Evolutionary conservation across 1,284 basidiomycete species (phyloP).

Genomic region (Waitea zeae): DNA sequence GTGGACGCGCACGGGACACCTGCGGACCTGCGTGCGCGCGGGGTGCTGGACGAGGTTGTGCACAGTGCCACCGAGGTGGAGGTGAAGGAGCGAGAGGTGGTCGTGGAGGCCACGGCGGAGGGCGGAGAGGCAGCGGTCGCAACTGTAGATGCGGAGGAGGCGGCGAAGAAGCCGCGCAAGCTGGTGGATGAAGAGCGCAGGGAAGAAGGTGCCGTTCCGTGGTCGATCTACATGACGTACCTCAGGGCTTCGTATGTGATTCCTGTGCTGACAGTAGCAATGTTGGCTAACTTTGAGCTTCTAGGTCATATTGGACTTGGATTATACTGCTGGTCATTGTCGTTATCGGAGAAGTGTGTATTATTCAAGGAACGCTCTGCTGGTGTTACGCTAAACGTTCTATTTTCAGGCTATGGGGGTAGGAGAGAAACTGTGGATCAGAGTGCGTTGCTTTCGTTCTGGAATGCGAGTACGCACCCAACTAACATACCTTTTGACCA

Average conservation of each 20-base stretch:
- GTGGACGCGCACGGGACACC: conserved; percentile 53
- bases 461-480: background rate
- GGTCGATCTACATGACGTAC: conserved; percentile 66
- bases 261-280: no score
- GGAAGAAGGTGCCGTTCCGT: conserved; percentile 61
- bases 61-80: conserved; percentile 25
- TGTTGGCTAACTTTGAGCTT: no score
- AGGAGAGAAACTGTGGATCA: conserved; percentile 60
- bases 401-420: conserved; percentile 23
- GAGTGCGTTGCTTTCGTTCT: conserved; percentile 20
- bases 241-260: conserved; percentile 47
- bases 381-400: background rate
- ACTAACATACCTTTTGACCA: conserved; percentile 8
- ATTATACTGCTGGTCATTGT: no score
- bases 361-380: background rate
- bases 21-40: conserved; percentile 35
- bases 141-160: background rate
- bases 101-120: background rate
- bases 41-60: no score
- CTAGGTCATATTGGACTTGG: conserved; percentile 56
- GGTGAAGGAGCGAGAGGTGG: background rate
- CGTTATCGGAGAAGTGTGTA: no score
- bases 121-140: background rate
- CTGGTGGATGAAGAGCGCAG: conserved; percentile 56
- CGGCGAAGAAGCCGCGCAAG: conserved; percentile 29